These are phyloP conservation scores for Rhododendron kiyosumense DNA, from an alignment of 148 eudicot genomes.

Conservation along the genomic window DNA sequence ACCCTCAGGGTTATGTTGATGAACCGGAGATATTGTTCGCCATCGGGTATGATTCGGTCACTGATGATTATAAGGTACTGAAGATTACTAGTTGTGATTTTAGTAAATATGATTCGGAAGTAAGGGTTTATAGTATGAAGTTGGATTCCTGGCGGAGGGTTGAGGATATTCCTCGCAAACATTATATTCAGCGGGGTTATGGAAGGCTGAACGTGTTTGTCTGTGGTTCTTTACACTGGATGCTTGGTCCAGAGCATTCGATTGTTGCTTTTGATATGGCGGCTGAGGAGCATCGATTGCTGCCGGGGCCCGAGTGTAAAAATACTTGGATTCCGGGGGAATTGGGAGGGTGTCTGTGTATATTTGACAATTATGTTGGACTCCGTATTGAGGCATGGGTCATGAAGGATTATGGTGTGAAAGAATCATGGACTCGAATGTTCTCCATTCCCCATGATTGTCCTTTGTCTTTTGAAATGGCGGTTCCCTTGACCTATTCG, in stretches of 20 bases:
- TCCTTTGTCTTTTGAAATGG: too few relatives aligned
- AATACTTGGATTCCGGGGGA: constrained; percentile 7
- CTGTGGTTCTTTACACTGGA: constrained; percentile 34
- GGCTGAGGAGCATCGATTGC: constrained; percentile 16
- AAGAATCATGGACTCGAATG: too few relatives aligned
- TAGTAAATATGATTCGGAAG: constrained; percentile 1
- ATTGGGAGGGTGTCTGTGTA: constrained; percentile 17
- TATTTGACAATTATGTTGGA: not conserved
- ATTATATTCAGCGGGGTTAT: not conserved
- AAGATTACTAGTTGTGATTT: constrained; percentile 14
- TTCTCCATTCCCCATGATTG: too few relatives aligned
- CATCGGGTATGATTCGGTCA: constrained; percentile 33
- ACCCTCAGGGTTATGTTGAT: too few relatives aligned
- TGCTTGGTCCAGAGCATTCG: not conserved
- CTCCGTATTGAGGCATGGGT: constrained; percentile 30
- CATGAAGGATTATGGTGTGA: not conserved
- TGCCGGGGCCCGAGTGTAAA: constrained; percentile 17
- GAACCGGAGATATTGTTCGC: constrained; percentile 13
- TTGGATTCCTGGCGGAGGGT: constrained; percentile 25
- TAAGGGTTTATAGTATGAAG: constrained; percentile 37
- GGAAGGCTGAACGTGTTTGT: not conserved
- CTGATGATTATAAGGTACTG: constrained; percentile 38
- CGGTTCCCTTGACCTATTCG: too few relatives aligned
- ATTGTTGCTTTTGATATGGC: constrained; percentile 29
- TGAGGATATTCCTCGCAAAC: constrained; percentile 16